Conservation (phyloP, 371 early-diverging fungal genomes). For the Cokeromyces recurvatus region DNA sequence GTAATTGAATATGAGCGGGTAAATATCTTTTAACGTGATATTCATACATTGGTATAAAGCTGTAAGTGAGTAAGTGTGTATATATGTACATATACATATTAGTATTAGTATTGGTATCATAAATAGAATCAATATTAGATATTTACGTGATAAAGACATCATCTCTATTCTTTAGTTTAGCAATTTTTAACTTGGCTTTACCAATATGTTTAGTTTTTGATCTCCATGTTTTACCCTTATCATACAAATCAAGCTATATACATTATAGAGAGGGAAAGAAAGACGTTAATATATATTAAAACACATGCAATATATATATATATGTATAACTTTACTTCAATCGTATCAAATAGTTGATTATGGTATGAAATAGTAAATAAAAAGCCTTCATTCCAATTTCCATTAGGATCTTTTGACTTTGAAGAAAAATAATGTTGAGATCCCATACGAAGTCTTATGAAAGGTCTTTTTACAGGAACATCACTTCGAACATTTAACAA, state of each 20-base stretch:
- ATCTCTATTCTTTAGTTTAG: conserved; percentile 25
- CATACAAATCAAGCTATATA: conserved; percentile 32
- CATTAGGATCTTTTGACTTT: conserved; percentile 25
- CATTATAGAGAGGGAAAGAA: too few species aligned
- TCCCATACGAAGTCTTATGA: conserved; percentile 43
- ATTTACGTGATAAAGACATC: conserved; percentile 45
- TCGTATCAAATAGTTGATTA: conserved; percentile 34
- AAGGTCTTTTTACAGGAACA: conserved; percentile 25
- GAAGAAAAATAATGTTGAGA: conserved; percentile 40
- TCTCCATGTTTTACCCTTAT: conserved; percentile 35
- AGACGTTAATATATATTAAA: conserved; percentile 9
- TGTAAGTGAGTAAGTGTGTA: conserved; percentile 1
- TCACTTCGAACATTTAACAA: conserved; percentile 41
- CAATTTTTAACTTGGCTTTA: conserved; percentile 42
- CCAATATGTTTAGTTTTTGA: conserved; percentile 35
- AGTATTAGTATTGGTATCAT: too few species aligned
- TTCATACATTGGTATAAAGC: conserved; percentile 49
- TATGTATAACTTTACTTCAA: conserved; percentile 25
- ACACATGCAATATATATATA: too few species aligned
- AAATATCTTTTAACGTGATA: conserved; percentile 40
- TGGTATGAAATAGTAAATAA: conserved; percentile 36
- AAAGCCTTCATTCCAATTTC: conserved; percentile 49
- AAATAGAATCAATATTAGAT: too few species aligned
- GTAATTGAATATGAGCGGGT: conserved; percentile 42
- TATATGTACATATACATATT: background rate